Base-by-base conservation (phyloP, 257 asterid genomes). In the Solanum tarijense region DNA sequence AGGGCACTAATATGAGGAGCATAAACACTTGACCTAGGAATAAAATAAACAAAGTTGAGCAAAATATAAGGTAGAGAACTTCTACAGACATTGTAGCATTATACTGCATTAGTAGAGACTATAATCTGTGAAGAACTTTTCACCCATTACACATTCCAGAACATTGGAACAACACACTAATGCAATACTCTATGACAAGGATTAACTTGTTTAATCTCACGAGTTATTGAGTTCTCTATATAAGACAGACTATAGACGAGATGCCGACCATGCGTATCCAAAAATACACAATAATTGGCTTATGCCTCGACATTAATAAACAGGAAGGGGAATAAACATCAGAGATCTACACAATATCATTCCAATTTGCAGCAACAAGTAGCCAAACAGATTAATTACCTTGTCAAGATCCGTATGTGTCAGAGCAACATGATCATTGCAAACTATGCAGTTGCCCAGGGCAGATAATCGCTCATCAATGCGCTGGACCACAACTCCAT, bases 371-470 rank as follows among this genome's bases (percentile, higher is more conserved):
- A 3, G 69, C 43, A 1, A 52, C 11, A 81, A 81, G 41, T 81
- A 81, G 43, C 85, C 68, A 81, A 72, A 9, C 29, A 5, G 29
- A 48, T 84, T 23, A 71, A 60, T 87, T 94, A 94, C 99, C 96
- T 41, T 93, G 89, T 96, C 98, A 82, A 94, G 95, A 91, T 96
- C 98, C 5, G 98, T 95, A 89, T 96, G 98, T 0, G 98, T 93
- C 82, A 96, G 98, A 79, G 99, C 99, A 87, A 95, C 98, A 86
- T 95, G 98, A 89, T 96, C 99, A 71, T 96, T 96, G 93, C 98
- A 96, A 11, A 96, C 91, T 88, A 95, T 94, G 92, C 98, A 96
- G 94, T 96, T 96, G 35, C 99, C 99, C 8, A 95, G 89, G 36
- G 99, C 98, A 92, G 98, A 95, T 88, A 95, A 90, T 87, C 95